phyloP scores from a whole-genome alignment of 768 basidiomycete genomes.

The Mrakia blollopis region DNA sequence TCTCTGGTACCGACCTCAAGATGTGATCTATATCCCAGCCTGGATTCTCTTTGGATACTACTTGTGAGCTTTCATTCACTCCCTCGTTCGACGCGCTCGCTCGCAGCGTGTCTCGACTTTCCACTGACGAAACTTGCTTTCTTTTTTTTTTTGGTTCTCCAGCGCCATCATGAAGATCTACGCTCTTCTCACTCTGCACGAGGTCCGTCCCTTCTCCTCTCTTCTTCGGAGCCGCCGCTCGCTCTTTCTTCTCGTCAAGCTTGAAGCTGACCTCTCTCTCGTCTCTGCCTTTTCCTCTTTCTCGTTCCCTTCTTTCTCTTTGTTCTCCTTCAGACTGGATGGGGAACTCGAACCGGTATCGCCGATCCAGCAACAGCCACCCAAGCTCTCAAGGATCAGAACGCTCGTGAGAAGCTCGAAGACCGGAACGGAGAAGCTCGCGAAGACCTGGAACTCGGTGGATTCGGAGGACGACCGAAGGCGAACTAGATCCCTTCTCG shows the following conservation, averaged over 20 bases:
- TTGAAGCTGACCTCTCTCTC: too few species aligned
- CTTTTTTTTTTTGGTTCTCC: slow-evolving; percentile 23
- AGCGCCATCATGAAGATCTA: slow-evolving; percentile 86
- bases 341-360: slow-evolving; percentile 93
- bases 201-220: slow-evolving; percentile 51
- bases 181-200: slow-evolving; percentile 81
- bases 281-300: too few species aligned
- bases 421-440: slow-evolving; percentile 33
- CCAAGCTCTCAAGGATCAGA: slow-evolving; percentile 13
- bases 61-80: slow-evolving; percentile 49
- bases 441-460: slow-evolving; percentile 42
- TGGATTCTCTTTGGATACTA: slow-evolving; percentile 90
- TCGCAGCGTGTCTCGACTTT: neutral
- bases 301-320: too few species aligned
- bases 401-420: slow-evolving; percentile 37
- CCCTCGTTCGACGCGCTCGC: neutral
- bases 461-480: slow-evolving; percentile 29
- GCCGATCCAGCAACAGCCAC: slow-evolving; percentile 54
- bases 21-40: slow-evolving; percentile 76
- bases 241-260: neutral
- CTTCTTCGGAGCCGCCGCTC: neutral
- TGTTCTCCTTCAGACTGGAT: slow-evolving; percentile 61
- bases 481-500: neutral
- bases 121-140: neutral
- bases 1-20: slow-evolving; percentile 68